Evolutionary conservation across 2,329 filamentous ascomycete species (phyloP).

Genomic region (Trichoderma gracile): DNA sequence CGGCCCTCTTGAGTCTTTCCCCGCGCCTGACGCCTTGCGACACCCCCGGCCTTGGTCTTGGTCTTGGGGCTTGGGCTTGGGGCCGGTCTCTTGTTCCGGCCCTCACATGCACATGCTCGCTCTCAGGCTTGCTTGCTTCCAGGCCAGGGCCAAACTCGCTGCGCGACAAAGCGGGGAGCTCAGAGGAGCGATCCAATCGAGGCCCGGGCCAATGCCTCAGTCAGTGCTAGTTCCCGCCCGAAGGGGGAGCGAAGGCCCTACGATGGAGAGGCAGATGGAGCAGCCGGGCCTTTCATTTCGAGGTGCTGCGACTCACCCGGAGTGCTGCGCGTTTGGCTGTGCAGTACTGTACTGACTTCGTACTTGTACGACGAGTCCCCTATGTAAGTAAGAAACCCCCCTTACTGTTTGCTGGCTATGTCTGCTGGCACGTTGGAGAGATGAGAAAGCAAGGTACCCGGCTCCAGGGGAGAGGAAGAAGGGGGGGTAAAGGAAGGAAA

Average conservation of each 20-base stretch:
- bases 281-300: slow-evolving; percentile 25
- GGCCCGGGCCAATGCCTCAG: slow-evolving; percentile 23
- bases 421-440: slow-evolving; percentile 1
- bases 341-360: no score
- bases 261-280: slow-evolving; percentile 22
- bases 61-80: no score
- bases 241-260: slow-evolving; percentile 10
- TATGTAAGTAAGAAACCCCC: no score
- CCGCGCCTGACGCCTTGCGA: slow-evolving; percentile 23
- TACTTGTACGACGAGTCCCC: neutral
- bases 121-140: neutral
- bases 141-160: neutral
- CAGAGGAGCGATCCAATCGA: slow-evolving; percentile 15
- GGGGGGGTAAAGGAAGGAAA: neutral
- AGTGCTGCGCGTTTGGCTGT: neutral
- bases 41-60: neutral
- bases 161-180: slow-evolving; percentile 19
- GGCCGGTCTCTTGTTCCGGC: slow-evolving; percentile 3
- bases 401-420: neutral
- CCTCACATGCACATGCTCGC: slow-evolving; percentile 23
- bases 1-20: slow-evolving; percentile 8
- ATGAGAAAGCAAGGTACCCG: slow-evolving; percentile 23
- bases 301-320: slow-evolving; percentile 7
- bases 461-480: slow-evolving; percentile 6
- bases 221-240: slow-evolving; percentile 24